These are phyloP conservation scores for Cadophora gregata DNA, from an alignment of 2,329 filamentous ascomycete species.

Conservation along the genomic window DNA sequence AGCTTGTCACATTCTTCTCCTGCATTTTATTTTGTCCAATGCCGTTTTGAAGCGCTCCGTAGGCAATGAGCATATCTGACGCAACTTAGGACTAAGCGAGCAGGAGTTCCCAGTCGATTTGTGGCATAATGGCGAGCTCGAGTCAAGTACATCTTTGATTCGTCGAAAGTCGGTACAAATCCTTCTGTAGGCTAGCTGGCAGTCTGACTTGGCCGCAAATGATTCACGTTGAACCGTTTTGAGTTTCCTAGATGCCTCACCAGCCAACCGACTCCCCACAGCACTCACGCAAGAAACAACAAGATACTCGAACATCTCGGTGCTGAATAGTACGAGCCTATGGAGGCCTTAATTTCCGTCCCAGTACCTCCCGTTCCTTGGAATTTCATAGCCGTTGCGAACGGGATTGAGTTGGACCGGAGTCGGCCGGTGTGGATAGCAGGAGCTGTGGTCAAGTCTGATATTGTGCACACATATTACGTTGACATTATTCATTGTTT, in stretches of 20 bases:
- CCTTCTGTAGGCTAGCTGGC: neutral
- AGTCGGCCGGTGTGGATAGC: neutral
- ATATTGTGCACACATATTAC: neutral
- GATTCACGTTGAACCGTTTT: neutral
- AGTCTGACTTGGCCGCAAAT: neutral
- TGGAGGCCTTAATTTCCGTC: neutral
- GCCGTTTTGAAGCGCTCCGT: neutral
- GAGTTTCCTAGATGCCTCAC: neutral
- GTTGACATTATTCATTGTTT: neutral
- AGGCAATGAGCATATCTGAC: neutral
- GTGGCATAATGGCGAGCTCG: neutral
- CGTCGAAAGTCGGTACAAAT: neutral
- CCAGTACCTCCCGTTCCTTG: neutral
- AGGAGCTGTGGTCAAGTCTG: neutral
- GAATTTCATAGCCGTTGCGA: neutral
- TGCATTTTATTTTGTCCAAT: neutral
- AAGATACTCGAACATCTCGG: neutral
- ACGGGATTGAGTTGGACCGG: neutral
- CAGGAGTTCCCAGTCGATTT: neutral
- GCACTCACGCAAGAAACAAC: neutral
- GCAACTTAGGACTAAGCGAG: neutral
- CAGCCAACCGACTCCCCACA: neutral
- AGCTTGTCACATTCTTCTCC: neutral
- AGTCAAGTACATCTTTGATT: neutral
- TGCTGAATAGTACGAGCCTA: neutral